phyloP scores from a whole-genome alignment of 73 alveolate genomes.

The Tetrahymena elliotti region DNA sequence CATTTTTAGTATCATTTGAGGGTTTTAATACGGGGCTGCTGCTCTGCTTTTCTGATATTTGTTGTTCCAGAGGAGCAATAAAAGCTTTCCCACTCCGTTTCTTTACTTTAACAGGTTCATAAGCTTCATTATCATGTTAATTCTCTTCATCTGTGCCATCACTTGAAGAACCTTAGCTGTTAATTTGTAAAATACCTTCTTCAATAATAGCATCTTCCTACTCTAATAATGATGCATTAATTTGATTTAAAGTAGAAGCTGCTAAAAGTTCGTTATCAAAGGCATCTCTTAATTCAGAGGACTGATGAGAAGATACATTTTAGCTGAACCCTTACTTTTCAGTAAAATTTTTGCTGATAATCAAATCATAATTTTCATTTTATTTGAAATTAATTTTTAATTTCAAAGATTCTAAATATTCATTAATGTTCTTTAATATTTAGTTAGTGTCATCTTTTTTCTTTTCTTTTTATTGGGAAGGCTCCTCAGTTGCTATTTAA shows the following conservation, averaged over 20 bases:
- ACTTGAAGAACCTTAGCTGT: background rate
- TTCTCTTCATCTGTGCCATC: background rate
- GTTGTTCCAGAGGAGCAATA: background rate
- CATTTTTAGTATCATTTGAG: background rate
- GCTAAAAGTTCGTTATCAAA: background rate
- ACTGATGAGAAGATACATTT: background rate
- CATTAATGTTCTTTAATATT: background rate
- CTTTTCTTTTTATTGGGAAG: background rate
- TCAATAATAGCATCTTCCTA: background rate
- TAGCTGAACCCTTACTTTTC: background rate
- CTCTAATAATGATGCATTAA: background rate
- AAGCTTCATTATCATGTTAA: background rate
- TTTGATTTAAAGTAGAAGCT: background rate
- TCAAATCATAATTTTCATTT: background rate
- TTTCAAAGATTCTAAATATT: background rate
- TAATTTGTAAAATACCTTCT: background rate
- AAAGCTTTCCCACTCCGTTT: background rate
- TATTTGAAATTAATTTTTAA: background rate
- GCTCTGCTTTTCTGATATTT: background rate
- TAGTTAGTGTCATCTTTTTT: background rate
- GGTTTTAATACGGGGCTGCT: background rate
- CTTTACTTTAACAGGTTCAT: background rate
- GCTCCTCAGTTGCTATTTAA: background rate
- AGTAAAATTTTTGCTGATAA: background rate
- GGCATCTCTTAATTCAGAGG: background rate